Percentiles rank a stretch among this genome's conserved stretches.
phyloP scores from a whole-genome alignment of 176 grass and related monocot genomes.

The Echinochloa phyllopogon region DNA sequence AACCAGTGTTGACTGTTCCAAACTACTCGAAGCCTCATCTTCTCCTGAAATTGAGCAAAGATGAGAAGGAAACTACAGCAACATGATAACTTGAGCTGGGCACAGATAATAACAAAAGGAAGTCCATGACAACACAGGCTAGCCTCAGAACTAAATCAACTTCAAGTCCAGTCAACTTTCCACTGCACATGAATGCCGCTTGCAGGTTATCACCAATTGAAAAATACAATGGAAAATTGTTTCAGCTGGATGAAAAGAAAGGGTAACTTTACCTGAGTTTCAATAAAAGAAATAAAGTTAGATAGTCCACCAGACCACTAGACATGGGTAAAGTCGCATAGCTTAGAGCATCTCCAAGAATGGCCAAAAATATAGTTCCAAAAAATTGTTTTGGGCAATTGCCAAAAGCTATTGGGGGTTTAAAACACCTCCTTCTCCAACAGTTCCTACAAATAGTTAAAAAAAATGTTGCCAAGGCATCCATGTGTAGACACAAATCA shows the following conservation, averaged over 20 bases:
- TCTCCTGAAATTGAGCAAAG: constrained; percentile 66
- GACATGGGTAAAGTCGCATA: background rate
- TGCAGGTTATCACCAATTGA: background rate
- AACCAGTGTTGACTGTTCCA: constrained; percentile 70
- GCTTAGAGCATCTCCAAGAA: too few relatives aligned
- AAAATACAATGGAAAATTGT: background rate
- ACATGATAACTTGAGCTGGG: background rate
- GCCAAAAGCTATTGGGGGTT: too few relatives aligned
- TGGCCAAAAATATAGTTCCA: too few relatives aligned
- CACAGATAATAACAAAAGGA: background rate
- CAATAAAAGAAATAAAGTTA: background rate
- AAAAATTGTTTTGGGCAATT: too few relatives aligned
- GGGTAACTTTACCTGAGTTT: background rate
- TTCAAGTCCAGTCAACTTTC: background rate
- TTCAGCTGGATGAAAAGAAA: background rate
- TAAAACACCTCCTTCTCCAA: too few relatives aligned
- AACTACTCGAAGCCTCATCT: constrained; percentile 64
- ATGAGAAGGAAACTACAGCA: constrained; percentile 1
- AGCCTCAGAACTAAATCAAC: background rate
- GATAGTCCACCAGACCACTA: background rate
- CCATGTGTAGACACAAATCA: too few relatives aligned
- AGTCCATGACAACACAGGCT: background rate
- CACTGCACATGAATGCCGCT: background rate
- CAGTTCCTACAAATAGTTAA: too few relatives aligned
- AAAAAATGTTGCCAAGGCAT: too few relatives aligned